Base-by-base conservation (phyloP, 345 rosid species). In the Hibiscus mutabilis region DNA sequence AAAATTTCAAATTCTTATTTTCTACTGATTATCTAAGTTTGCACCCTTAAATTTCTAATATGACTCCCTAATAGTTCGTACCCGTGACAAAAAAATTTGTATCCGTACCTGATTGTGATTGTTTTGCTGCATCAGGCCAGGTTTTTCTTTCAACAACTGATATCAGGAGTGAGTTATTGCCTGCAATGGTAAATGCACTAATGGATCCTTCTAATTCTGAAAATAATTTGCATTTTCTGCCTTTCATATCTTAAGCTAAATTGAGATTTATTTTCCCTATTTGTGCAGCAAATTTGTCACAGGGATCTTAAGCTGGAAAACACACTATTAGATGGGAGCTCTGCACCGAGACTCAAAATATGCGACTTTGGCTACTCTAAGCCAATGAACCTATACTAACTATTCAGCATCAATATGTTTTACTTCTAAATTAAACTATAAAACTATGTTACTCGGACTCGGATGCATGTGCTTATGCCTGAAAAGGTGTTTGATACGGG, bases 221-320 rank as follows among this genome's bases (percentile, higher is more conserved):
- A 58, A 29, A 27, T 31, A 6, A 8, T 74, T 44, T 61, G 22
- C 72, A 61, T 22, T 7, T 46, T 40, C 60, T 35, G 2, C 22
- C 22, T 25, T 25, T 25, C 27, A 25, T 25, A 44, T 35, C 52
- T 31, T 6, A 52, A 70, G 25, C 53, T 47, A 37, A 12, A 40
- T 60, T 74, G 18, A 16, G 14, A 60, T 15, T 64, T 75, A 2
- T 21, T 35, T 2, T 11, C 25, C 12, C 55, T 24, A 13, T 21
- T 14, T 31, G 2, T 52, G 71, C 81, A 89, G 93, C 91, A 90
- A 88, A 87, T 93, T 57, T 93, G 97, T 72, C 95, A 90, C 69
- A 86, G 97, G 80, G 98, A 93, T 82, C 97, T 91, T 47, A 93
- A 93, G 84, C 83, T 89, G 65, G 98, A 93, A 79, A 93, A 93